These are phyloP conservation scores for Podaxis mareebaensis DNA, from an alignment of 768 basidiomycete species.

Conservation along the genomic window DNA sequence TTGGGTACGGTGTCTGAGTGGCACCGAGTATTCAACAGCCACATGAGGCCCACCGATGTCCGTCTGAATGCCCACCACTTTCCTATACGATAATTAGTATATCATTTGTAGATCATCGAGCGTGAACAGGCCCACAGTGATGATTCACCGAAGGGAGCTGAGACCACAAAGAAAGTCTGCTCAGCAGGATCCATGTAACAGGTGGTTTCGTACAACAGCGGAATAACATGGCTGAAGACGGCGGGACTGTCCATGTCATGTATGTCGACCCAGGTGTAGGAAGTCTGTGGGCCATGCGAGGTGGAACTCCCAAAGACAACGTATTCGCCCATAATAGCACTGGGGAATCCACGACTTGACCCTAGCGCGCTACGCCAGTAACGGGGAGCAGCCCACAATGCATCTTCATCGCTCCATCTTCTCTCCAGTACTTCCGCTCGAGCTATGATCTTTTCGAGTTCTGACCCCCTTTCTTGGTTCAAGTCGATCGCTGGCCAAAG, in stretches of 20 bases:
- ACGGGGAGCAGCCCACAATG: not conserved
- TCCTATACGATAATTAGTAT: not conserved
- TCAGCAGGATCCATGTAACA: not conserved
- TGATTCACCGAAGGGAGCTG: not conserved
- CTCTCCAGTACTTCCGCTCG: not conserved
- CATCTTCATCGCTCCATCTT: not conserved
- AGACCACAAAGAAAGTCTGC: not conserved
- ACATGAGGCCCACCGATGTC: not conserved
- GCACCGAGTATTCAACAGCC: not conserved
- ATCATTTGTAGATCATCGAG: not conserved
- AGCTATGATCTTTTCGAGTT: not conserved
- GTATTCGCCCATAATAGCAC: not conserved
- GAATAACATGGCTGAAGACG: not conserved
- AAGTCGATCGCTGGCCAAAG: not conserved
- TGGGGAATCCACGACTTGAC: not conserved
- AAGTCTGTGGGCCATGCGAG: not conserved
- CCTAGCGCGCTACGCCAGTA: not conserved
- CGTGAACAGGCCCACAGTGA: not conserved
- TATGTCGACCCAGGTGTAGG: not conserved
- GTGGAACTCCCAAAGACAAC: not conserved
- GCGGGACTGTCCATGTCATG: not conserved
- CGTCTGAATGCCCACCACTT: not conserved
- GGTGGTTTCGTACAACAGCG: not conserved
- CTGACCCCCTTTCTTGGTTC: not conserved
- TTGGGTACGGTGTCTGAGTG: not conserved